Evolutionary conservation across 108 stramenopile genomes (phyloP).

Genomic region (Pinguiococcus pyrenoidosus): DNA sequence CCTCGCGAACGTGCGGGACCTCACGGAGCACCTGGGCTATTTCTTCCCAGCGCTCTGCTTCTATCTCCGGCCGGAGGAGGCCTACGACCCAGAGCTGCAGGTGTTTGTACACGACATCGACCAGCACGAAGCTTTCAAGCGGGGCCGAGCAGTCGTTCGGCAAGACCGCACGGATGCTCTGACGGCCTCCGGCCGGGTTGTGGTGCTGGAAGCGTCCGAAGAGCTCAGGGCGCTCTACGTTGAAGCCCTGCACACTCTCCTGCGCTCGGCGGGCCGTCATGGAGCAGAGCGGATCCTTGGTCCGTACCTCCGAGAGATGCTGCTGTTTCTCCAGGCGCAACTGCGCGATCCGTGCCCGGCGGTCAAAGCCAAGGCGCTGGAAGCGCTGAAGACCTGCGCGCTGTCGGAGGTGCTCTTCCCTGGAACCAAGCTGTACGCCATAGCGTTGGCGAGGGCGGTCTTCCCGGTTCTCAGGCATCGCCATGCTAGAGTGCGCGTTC

Average conservation of each 20-base stretch:
- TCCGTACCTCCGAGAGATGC: conserved; percentile 15
- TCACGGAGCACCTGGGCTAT: neutral
- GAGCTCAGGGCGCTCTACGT: conserved; percentile 9
- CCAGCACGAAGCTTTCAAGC: conserved; percentile 12
- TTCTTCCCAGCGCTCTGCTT: neutral
- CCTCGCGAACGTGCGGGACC: neutral
- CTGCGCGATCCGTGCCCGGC: conserved; percentile 12
- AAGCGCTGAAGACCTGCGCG: neutral
- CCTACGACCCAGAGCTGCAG: conserved; percentile 6
- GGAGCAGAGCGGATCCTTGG: conserved; percentile 4
- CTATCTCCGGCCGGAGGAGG: neutral
- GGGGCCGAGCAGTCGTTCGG: conserved; percentile 8
- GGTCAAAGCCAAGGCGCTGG: neutral
- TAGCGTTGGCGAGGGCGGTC: conserved; percentile 25
- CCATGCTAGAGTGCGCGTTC: conserved; percentile 25
- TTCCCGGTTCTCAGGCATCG: conserved; percentile 37
- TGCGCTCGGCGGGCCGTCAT: neutral
- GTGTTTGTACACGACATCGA: conserved; percentile 15
- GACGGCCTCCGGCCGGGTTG: too few relatives aligned
- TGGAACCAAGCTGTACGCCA: conserved; percentile 26
- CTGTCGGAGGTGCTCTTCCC: neutral
- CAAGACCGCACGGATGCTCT: neutral
- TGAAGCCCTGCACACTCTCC: neutral
- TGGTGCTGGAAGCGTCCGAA: conserved; percentile 14
- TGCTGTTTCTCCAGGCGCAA: conserved; percentile 14